Conservation (phyloP, 2,329 filamentous ascomycete genomes). For the Fusarium torreyae region DNA sequence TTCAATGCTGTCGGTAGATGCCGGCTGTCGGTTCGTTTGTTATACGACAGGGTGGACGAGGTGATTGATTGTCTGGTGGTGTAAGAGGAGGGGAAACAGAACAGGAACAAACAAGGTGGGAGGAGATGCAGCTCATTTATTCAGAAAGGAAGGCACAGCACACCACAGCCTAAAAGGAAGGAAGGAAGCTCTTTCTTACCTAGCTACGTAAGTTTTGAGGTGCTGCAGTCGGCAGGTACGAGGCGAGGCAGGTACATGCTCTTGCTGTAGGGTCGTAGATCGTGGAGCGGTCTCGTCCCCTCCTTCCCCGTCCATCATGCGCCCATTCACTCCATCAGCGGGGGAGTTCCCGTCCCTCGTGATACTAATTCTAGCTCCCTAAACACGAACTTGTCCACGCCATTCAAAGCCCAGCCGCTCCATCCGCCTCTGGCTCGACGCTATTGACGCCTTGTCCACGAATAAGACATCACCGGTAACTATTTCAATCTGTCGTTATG, state of each 20-base stretch:
- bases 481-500: background rate
- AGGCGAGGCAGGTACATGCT: conserved; percentile 7
- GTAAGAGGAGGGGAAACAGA: conserved; percentile 10
- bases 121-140: conserved; percentile 39
- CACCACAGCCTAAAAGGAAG: conserved; percentile 17
- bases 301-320: conserved; percentile 33
- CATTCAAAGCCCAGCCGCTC: conserved; percentile 23
- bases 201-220: conserved; percentile 7
- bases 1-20: background rate
- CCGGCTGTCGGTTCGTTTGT: background rate
- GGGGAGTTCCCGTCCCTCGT: conserved; percentile 34
- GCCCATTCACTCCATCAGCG: conserved; percentile 31
- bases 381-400: conserved; percentile 20
- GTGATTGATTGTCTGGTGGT: background rate
- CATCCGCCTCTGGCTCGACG: conserved; percentile 22
- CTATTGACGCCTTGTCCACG: conserved; percentile 30
- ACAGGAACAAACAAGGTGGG: conserved; percentile 18
- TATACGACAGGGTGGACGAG: conserved; percentile 1
- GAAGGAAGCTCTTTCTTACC: conserved; percentile 26
- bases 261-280: conserved; percentile 31
- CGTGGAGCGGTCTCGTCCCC: conserved; percentile 34
- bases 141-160: conserved; percentile 18
- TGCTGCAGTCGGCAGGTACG: conserved; percentile 21
- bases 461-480: conserved; percentile 9
- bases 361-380: conserved; percentile 22